Base-by-base conservation (phyloP, 2,329 filamentous ascomycete species). In the Daldinia sp. region DNA sequence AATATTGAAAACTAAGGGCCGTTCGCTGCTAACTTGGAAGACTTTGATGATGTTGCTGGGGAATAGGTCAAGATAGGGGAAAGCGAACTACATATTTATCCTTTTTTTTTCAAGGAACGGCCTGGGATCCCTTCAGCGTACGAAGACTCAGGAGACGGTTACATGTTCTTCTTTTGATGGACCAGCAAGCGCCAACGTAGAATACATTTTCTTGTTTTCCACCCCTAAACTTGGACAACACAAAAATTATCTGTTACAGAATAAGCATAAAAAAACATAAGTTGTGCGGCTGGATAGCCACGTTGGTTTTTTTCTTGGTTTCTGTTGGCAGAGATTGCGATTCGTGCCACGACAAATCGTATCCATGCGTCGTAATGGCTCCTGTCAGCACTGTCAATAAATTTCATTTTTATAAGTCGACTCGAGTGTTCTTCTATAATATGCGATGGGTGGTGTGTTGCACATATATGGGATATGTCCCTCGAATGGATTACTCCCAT, bases 261-360 rank as follows among this genome's bases (percentile, higher is more conserved):
- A 23, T 35, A 23, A 51, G 29, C 43, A 55, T 51, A 35, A 47
- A 55, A n/a, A 34, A 34, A 41, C 37, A 45, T 41, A 56, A 52
- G 37, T 59, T 52, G 32, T 50, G 30, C 55, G 41, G 10, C 13
- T 41, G 39, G 51, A 52, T 27, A 63, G 61, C 61, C 61, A 63
- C 61, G 61, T 63, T 59, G 56, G 55, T 37, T 25, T 47, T 51
- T 56, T 63, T 29, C 55, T 58, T 56, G 50, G 61, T 23, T 51
- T 45, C 37, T 4, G 55, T 48, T 48, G 61, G 55, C 37, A 50
- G 32, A 41, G 35, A 23, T 8, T 21, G 55, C 61, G 50, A 63
- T 63, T 63, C 61, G 61, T 63, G 61, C 61, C 61, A 63, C 61
- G 61, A 63, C 61, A 63, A 63, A 51, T 63, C 51, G 45, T 32